These are phyloP conservation scores for Macrolepiota dolichaula DNA, from an alignment of 768 basidiomycete genomes.

Conservation along the genomic window DNA sequence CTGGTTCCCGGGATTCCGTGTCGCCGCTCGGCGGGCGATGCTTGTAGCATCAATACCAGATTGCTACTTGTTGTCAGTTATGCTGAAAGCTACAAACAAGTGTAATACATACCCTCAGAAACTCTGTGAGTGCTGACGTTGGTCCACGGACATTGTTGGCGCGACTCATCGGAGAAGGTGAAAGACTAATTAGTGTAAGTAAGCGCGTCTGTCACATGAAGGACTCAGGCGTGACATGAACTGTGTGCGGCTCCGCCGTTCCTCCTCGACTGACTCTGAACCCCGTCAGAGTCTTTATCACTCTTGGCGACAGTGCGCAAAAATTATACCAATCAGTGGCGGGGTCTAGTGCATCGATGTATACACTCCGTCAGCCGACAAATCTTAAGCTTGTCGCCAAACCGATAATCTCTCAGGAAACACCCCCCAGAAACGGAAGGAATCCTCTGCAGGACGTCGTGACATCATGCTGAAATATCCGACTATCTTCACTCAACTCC, in stretches of 20 bases:
- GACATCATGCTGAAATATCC: too few relatives aligned
- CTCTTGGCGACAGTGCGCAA: too few relatives aligned
- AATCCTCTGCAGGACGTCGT: too few relatives aligned
- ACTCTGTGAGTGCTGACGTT: conserved; percentile 80
- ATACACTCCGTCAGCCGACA: too few relatives aligned
- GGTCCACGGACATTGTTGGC: conserved; percentile 72
- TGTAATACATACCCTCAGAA: conserved; percentile 53
- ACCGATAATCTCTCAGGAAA: too few relatives aligned
- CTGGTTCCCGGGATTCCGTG: conserved; percentile 24
- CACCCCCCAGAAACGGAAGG: too few relatives aligned
- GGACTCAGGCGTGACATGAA: not conserved
- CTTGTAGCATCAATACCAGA: conserved; percentile 46
- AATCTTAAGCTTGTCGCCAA: too few relatives aligned
- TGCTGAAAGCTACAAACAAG: not conserved
- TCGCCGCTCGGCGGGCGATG: conserved; percentile 37
- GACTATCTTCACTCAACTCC: too few relatives aligned
- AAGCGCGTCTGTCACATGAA: conserved; percentile 7
- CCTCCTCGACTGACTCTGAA: too few relatives aligned
- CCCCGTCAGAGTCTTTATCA: too few relatives aligned
- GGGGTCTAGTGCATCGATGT: too few relatives aligned
- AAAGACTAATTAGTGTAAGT: conserved; percentile 12
- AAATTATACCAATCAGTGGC: too few relatives aligned
- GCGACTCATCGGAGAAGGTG: conserved; percentile 10
- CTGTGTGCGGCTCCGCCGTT: not conserved
- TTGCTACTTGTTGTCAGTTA: conserved; percentile 24